Percentiles rank a stretch among this genome's conserved stretches.
phyloP scores from a whole-genome alignment of 73 alveolate genomes.

The Halteria grandinella region DNA sequence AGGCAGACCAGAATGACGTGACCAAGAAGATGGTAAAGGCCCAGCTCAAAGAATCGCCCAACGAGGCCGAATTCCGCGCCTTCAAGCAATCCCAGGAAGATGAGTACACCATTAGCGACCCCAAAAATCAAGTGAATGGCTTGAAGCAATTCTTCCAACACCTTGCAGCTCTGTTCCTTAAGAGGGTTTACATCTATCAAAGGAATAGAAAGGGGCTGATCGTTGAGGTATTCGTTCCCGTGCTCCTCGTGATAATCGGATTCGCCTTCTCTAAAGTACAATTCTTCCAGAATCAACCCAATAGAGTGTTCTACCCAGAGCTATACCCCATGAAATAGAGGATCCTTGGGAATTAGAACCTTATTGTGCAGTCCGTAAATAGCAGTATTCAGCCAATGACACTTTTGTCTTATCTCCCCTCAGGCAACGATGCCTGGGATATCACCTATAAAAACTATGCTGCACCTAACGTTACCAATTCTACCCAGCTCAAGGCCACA shows the following conservation, averaged over 20 bases:
- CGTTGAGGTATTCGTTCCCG: slow-evolving; percentile 78
- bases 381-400: slow-evolving; percentile 15
- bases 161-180: too few species aligned
- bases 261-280: slow-evolving; percentile 50
- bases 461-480: neutral
- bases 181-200: too few species aligned
- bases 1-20: slow-evolving; percentile 73
- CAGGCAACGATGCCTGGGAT: neutral
- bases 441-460: neutral
- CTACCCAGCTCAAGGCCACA: neutral
- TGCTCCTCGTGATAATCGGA: slow-evolving; percentile 73
- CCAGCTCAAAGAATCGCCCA: neutral
- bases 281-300: slow-evolving; percentile 23
- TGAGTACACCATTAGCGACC: neutral
- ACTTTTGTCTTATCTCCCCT: neutral
- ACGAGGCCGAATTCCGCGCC: slow-evolving; percentile 7
- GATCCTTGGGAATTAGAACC: neutral
- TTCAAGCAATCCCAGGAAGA: neutral
- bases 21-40: slow-evolving; percentile 35
- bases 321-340: slow-evolving; percentile 31
- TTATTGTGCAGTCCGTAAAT: neutral
- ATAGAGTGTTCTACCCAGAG: slow-evolving; percentile 3
- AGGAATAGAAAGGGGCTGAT: slow-evolving; percentile 74
- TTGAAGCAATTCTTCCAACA: neutral
- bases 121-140: neutral